Percentiles rank a stretch among this genome's conserved stretches.
Conservation (phyloP, 2,329 filamentous ascomycete genomes). For the Xylaria sp. region DNA sequence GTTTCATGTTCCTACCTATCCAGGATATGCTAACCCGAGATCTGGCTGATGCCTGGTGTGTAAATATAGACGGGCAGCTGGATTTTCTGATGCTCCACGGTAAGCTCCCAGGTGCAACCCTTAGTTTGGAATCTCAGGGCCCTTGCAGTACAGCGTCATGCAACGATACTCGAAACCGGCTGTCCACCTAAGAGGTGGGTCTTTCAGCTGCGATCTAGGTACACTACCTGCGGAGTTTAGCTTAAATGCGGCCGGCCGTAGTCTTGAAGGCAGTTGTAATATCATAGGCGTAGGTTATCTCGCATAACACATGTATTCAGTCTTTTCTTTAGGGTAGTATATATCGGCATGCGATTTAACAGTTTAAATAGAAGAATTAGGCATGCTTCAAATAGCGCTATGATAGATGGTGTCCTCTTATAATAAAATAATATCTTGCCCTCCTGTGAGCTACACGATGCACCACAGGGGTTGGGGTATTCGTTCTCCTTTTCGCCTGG, state of each 20-base stretch:
- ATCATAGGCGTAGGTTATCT: not conserved
- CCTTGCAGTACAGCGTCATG: conserved; percentile 9
- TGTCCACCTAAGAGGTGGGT: conserved; percentile 2
- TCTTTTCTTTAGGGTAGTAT: not conserved
- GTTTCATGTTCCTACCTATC: no score
- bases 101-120: not conserved
- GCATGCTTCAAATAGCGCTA: not conserved
- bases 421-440: not conserved
- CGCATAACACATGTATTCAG: not conserved
- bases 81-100: not conserved
- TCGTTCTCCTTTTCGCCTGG: not conserved
- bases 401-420: not conserved
- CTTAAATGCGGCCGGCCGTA: not conserved
- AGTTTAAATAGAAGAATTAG: not conserved
- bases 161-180: conserved; percentile 5
- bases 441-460: not conserved
- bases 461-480: not conserved
- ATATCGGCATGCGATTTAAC: not conserved
- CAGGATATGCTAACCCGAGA: not conserved
- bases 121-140: not conserved
- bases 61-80: not conserved
- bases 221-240: not conserved
- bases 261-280: not conserved
- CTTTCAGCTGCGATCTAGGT: conserved; percentile 1
- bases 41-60: not conserved